Conservation (phyloP, 495 filamentous ascomycete species). For the Podospora sp. region DNA sequence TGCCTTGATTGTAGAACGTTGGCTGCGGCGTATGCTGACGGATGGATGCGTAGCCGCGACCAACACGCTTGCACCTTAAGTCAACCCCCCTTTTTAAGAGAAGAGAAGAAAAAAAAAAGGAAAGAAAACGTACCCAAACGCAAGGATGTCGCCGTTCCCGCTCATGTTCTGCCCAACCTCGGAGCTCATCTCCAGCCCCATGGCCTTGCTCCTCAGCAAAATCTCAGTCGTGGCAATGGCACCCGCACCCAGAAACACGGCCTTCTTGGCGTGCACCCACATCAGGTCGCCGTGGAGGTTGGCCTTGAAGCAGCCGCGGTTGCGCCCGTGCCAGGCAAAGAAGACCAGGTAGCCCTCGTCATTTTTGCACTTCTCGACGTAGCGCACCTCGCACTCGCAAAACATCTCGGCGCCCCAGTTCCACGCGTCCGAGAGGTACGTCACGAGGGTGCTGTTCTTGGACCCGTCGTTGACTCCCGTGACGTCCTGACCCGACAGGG, state of each 20-base stretch:
- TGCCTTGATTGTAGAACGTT: background rate
- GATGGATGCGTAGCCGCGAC: too few species aligned
- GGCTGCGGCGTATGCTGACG: background rate
- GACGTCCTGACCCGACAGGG: slow-evolving; percentile 60
- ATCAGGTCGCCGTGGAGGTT: slow-evolving; percentile 63
- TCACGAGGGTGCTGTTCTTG: slow-evolving; percentile 66
- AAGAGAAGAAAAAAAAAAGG: background rate
- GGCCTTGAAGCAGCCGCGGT: slow-evolving; percentile 58
- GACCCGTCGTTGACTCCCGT: slow-evolving; percentile 70
- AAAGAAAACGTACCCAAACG: slow-evolving; percentile 54
- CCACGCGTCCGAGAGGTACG: slow-evolving; percentile 72
- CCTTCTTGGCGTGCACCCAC: slow-evolving; percentile 67
- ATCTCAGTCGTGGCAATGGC: slow-evolving; percentile 67
- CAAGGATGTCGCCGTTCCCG: slow-evolving; percentile 68
- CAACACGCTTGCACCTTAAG: too few species aligned
- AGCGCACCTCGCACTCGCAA: slow-evolving; percentile 69
- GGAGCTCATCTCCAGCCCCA: slow-evolving; percentile 60
- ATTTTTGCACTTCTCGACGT: slow-evolving; percentile 58
- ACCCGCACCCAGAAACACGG: slow-evolving; percentile 63
- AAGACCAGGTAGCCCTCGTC: slow-evolving; percentile 62
- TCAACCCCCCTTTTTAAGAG: too few species aligned
- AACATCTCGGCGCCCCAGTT: slow-evolving; percentile 77
- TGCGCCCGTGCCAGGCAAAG: slow-evolving; percentile 66
- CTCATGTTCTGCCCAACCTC: slow-evolving; percentile 64
- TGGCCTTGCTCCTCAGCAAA: slow-evolving; percentile 62